Evolutionary conservation across 805 yeast species (phyloP).

Genomic region (Hanseniaspora hatyaiensis): DNA sequence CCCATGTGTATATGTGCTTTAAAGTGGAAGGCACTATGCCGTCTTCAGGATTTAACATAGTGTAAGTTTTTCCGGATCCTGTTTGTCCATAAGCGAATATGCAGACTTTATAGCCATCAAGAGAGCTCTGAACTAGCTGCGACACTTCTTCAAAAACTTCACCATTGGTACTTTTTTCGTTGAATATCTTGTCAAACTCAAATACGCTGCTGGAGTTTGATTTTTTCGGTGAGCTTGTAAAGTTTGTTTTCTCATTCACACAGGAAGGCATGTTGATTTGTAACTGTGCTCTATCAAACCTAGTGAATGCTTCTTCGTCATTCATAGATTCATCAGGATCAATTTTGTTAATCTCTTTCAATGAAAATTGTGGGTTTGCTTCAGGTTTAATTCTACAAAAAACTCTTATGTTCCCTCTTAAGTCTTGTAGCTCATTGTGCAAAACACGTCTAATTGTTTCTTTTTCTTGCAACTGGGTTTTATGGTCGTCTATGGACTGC

Average conservation of each 20-base stretch:
- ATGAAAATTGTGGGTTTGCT: conserved; percentile 20
- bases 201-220: conserved; percentile 30
- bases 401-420: conserved; percentile 86
- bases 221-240: conserved; percentile 7
- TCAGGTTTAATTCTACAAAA: conserved; percentile 69
- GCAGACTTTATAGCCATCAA: conserved; percentile 86
- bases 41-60: conserved; percentile 61
- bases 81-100: conserved; percentile 97
- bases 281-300: conserved; percentile 11
- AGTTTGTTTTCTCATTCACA: neutral
- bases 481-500: conserved; percentile 25
- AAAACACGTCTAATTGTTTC: conserved; percentile 49
- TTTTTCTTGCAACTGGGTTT: conserved; percentile 34
- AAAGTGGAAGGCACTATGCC: conserved; percentile 80
- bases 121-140: conserved; percentile 70
- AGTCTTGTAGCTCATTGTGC: conserved; percentile 68
- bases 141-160: conserved; percentile 75
- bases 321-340: conserved; percentile 27
- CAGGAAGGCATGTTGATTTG: conserved; percentile 4
- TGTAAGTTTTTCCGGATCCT: conserved; percentile 85
- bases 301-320: conserved; percentile 7
- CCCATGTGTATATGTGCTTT: conserved; percentile 52
- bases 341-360: conserved; percentile 21
- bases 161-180: conserved; percentile 39
- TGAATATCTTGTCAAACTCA: conserved; percentile 70